Evolutionary conservation across 345 rosid species (phyloP).

Genomic region (Corchorus olitorius): DNA sequence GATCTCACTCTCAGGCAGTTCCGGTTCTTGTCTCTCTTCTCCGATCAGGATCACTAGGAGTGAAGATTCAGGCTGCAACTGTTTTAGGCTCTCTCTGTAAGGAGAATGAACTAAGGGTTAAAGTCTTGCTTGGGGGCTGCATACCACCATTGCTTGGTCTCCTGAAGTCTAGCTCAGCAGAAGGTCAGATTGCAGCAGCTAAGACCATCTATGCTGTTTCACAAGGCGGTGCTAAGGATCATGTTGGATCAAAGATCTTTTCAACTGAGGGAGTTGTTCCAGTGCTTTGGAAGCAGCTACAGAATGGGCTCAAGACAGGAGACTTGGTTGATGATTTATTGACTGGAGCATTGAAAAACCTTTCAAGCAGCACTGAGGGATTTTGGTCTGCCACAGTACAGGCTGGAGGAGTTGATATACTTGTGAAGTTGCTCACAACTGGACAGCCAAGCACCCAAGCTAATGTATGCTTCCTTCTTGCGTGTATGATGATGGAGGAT

Average conservation of each 20-base stretch:
- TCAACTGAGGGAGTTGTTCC: conserved; percentile 99
- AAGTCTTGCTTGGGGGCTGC: conserved; percentile 99
- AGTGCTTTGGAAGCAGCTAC: conserved; percentile 83
- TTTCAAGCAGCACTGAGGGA: conserved; percentile 91
- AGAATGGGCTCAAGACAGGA: conserved; percentile 73
- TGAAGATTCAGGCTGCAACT: conserved; percentile 94
- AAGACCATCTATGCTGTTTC: conserved; percentile 96
- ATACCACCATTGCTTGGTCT: conserved; percentile 99
- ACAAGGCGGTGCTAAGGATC: conserved; percentile 94
- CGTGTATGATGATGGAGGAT: conserved; percentile 96
- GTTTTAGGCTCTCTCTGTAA: conserved; percentile 97
- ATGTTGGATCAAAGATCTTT: conserved; percentile 97
- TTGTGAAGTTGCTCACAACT: conserved; percentile 85
- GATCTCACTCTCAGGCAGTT: conserved; percentile 99
- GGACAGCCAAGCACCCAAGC: conserved; percentile 87
- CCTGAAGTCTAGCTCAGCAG: conserved; percentile 93
- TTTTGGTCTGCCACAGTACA: conserved; percentile 90
- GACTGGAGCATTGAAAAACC: conserved; percentile 93
- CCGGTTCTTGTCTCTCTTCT: conserved; percentile 99
- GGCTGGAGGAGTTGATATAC: conserved; percentile 97
- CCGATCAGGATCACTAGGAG: conserved; percentile 90
- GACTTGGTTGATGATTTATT: conserved; percentile 83
- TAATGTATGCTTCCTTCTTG: conserved; percentile 95
- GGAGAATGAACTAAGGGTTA: conserved; percentile 97
- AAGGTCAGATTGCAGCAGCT: conserved; percentile 96